Evolutionary conservation across 257 asterid genomes (phyloP).

Genomic region (Solanum ossicruentum): DNA sequence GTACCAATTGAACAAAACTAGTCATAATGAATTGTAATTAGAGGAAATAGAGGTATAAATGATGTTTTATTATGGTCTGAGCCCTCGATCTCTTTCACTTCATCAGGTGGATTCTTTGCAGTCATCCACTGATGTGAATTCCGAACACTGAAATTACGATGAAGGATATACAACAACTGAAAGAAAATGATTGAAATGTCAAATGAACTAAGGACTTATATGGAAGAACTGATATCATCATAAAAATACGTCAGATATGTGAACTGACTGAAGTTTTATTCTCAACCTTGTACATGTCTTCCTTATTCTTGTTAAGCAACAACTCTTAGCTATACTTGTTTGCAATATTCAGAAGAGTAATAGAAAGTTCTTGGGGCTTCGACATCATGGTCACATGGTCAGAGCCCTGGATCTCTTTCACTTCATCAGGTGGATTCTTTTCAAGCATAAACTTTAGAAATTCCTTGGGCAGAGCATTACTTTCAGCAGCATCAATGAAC

Average conservation of each 20-base stretch:
- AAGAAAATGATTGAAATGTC: background rate
- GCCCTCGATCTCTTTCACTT: too few species aligned
- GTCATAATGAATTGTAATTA: too few species aligned
- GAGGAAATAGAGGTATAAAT: too few species aligned
- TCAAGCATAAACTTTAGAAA: slow-evolving; percentile 15
- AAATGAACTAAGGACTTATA: background rate
- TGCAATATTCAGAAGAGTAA: slow-evolving; percentile 2
- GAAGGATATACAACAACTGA: background rate
- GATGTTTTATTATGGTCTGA: too few species aligned
- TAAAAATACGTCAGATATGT: background rate
- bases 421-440: slow-evolving; percentile 27
- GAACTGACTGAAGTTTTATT: background rate
- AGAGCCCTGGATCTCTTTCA: slow-evolving; percentile 8
- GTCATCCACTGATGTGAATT: too few species aligned
- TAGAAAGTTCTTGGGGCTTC: slow-evolving; percentile 9
- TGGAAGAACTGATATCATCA: background rate
- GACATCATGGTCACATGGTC: slow-evolving; percentile 27
- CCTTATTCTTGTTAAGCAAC: background rate
- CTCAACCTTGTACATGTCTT: background rate
- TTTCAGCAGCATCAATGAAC: slow-evolving; percentile 3
- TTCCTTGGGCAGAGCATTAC: background rate
- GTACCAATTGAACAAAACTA: too few species aligned
- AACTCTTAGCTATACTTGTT: background rate
- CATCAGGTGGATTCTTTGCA: too few species aligned
- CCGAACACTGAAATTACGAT: background rate